Evolutionary conservation across 2,329 filamentous ascomycete species (phyloP), one percentile per base, ranked within the genome.

Genomic region (Basipetospora chlamydospora): DNA sequence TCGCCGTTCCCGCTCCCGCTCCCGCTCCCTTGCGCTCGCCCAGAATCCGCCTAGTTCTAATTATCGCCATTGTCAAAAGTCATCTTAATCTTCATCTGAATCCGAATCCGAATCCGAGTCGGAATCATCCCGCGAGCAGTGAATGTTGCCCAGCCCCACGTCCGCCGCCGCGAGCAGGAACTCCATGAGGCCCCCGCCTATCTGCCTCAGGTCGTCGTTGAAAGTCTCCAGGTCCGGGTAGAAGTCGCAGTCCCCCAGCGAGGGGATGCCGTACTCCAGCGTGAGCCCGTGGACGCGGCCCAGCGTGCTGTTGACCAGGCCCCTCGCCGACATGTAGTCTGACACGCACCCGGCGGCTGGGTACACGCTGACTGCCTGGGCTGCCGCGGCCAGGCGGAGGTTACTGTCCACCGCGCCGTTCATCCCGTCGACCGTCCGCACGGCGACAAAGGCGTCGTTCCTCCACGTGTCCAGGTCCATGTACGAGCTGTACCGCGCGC

Each of bases 181-280:
- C 47, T 70, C 64, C 53, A 68, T 69, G 45, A 68, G 57, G 0
- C 58, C 65, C 4, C 59, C 56, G 3, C 51, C 55, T 10, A 59
- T 60, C 49, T 67, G 62, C 26, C 56, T 50, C 43, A 69, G 49
- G 42, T 57, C 65, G 35, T 47, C 41, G 41, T 60, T 57, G 43
- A 65, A 67, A 47, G 59, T 53, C 25, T 50, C 44, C 2, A 48
- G 45, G 2, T 56, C 59, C 0, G 64, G 64, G 42, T 70, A 70
- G 41, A 69, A 70, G 0, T 56, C 54, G 31, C 57, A 59, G 1
- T 22, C 28, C 2, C 44, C 45, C 9, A 22, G 39, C 10, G 46
- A 50, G 20, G 35, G 31, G 33, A 54, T 55, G 0, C 66, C 65
- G 47, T 70, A 69, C 49, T 70, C 64, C 16, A 70, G 46, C 1